A percentile compares a stretch with the other conserved stretches of the same genome.
Conservation (phyloP, 768 basidiomycete genomes). For the Strobilomyces dryophilus region DNA sequence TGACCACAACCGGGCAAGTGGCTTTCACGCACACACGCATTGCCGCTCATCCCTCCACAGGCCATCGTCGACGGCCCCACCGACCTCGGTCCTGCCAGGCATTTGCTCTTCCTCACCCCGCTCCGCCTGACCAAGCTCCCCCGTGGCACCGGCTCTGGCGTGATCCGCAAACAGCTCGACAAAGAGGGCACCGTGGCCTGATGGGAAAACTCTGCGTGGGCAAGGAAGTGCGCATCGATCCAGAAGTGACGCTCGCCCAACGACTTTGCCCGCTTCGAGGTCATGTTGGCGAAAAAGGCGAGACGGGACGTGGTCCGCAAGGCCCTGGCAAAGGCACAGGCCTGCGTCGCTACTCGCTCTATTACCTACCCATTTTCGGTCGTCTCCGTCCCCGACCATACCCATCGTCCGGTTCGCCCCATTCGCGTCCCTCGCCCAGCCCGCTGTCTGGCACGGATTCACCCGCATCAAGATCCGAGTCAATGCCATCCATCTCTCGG, state of each 20-base stretch:
- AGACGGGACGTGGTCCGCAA: slow-evolving; percentile 78
- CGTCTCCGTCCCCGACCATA: too few species aligned
- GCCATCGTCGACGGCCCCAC: slow-evolving; percentile 95
- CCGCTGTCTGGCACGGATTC: slow-evolving; percentile 91
- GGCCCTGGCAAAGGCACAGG: slow-evolving; percentile 48
- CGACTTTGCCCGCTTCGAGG: slow-evolving; percentile 90
- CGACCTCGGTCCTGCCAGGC: slow-evolving; percentile 90
- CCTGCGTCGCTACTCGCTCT: neutral
- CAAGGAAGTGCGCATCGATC: slow-evolving; percentile 74
- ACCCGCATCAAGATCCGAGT: slow-evolving; percentile 88
- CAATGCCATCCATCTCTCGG: slow-evolving; percentile 80
- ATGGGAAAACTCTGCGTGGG: slow-evolving; percentile 89
- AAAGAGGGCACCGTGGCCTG: slow-evolving; percentile 79
- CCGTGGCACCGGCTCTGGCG: slow-evolving; percentile 78
- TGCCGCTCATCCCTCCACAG: slow-evolving; percentile 37
- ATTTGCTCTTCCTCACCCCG: slow-evolving; percentile 87
- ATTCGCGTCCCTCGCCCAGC: slow-evolving; percentile 81
- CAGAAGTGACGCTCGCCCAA: slow-evolving; percentile 70
- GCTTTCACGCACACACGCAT: neutral
- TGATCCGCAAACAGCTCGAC: slow-evolving; percentile 83
- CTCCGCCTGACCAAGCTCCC: slow-evolving; percentile 79
- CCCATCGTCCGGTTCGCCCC: slow-evolving; percentile 81
- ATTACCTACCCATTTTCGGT: neutral
- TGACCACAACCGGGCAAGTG: slow-evolving; percentile 90
- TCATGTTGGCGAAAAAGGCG: slow-evolving; percentile 87